Evolutionary conservation across 305 asterid genomes (phyloP).

Genomic region (Andrographis paniculata): DNA sequence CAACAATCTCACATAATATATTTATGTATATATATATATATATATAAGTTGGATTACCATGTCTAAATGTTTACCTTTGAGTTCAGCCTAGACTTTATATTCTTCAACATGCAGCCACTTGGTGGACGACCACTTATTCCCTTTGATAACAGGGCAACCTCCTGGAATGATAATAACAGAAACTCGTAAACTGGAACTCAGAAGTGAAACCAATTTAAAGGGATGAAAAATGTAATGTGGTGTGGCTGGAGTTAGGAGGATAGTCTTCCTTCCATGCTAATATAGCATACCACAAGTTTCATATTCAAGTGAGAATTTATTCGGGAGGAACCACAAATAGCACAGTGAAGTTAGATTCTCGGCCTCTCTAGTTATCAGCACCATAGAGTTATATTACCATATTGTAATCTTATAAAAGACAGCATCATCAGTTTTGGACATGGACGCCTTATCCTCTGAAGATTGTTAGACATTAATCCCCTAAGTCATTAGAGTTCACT

Average conservation of each 20-base stretch:
- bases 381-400: no score
- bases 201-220: conserved; percentile 2
- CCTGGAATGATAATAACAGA: conserved; percentile 25
- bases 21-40: no score
- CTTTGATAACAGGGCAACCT: conserved; percentile 46
- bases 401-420: no score
- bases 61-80: conserved; percentile 15
- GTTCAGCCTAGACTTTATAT: conserved; percentile 24
- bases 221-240: not conserved
- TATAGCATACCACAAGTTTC: conserved; percentile 2
- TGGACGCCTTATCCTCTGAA: no score
- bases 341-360: no score
- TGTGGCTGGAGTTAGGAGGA: not conserved
- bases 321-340: not conserved
- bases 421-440: no score
- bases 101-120: conserved; percentile 52
- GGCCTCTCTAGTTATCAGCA: no score
- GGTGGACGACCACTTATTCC: conserved; percentile 53
- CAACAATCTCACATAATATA: no score
- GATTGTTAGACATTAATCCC: no score
- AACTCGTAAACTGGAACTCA: conserved; percentile 2
- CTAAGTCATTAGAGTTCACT: no score
- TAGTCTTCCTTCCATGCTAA: conserved; percentile 4
- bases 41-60: not conserved
- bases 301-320: not conserved